Base-by-base conservation (phyloP, 148 eudicot species). In the Spergularia marina region DNA sequence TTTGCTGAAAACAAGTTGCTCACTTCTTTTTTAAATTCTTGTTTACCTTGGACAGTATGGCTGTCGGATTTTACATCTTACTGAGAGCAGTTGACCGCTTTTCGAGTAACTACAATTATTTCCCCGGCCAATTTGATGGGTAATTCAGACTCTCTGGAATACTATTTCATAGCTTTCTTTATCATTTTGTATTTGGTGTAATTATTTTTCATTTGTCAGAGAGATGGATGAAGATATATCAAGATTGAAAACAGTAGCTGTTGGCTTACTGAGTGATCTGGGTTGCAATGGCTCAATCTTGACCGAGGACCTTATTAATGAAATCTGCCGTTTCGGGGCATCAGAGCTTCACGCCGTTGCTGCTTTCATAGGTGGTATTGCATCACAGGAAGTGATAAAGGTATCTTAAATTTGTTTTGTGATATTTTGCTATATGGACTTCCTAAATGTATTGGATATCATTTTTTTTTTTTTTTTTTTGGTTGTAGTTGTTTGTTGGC, bases 41-140 rank as follows among this genome's bases (percentile, higher is more conserved):
- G 15, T 61, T 68, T 68, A 20, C 65, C 39, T 74, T 67, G 70
- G 78, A 82, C 97, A 94, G 98, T 80, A 77, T 78, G 78, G 97
- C 98, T 66, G 92, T 85, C 47, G 98, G 98, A 71, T 90, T 94
- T 75, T 94, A 94, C 71, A 85, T 94, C 85, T 85, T 94, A 73
- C 84, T 91, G 69, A 89, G 98, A 76, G 98, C 98, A 30, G 98
- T 82, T 77, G 98, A 94, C 69, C 95, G 93, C 47, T 91, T 88
- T 83, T 82, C 86, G 73, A 83, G 89, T 11, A 94, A 89, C 87
- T 91, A 86, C 76, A 91, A 91, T 64, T 73, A 86, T 80, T 94
- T 90, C 75, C 98, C 98, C 49, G 98, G 98, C 73, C 91, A 94
- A 76, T 90, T 88, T 82, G 96, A 94, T 78, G 97, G 98, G 98